Percentiles rank a stretch among this genome's conserved stretches.
phyloP scores from a whole-genome alignment of 306 rosid genomes.

The Luffa aegyptiaca region DNA sequence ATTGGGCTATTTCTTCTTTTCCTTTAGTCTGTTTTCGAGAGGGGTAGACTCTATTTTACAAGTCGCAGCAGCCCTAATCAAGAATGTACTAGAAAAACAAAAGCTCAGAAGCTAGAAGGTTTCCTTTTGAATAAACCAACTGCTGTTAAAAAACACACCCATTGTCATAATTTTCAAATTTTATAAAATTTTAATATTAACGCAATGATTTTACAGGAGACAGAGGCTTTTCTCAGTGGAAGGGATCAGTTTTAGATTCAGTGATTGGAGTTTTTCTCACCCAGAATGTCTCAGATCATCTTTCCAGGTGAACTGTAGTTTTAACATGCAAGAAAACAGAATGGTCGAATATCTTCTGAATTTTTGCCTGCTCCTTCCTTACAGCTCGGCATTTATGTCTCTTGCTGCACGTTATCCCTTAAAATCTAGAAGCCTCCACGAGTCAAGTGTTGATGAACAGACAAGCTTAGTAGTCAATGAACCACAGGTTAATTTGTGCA shows the following conservation, averaged over 20 bases:
- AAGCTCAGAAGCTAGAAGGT: neutral
- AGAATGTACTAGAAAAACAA: neutral
- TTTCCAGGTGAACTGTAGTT: constrained; percentile 35
- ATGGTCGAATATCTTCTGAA: neutral
- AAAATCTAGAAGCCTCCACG: neutral
- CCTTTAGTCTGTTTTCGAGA: neutral
- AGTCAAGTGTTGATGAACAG: neutral
- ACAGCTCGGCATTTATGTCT: constrained; percentile 62
- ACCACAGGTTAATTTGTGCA: neutral
- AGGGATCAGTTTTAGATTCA: constrained; percentile 49
- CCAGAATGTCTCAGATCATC: constrained; percentile 42
- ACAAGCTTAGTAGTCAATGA: neutral
- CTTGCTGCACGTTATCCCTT: constrained; percentile 44
- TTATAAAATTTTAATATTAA: neutral
- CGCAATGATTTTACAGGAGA: constrained; percentile 24
- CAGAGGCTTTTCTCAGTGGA: constrained; percentile 36
- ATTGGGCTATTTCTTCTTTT: neutral
- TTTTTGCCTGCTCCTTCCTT: neutral
- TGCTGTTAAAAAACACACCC: neutral
- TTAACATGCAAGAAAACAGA: neutral
- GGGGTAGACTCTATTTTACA: neutral
- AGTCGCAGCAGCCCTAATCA: neutral
- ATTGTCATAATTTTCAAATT: neutral
- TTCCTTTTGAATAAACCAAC: neutral
- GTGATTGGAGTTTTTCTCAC: constrained; percentile 44